A percentile compares a stretch with the other conserved stretches of the same genome.
phyloP scores from a whole-genome alignment of 129 eudicot genomes.

The sunflower (Helianthus annuus) region HanXRQr2.0-SUNRISE NC_035444.2:16895433-16895932 shows the following conservation, averaged over 20 bases:
- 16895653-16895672: conserved; percentile 36
- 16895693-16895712: neutral
- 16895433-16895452: conserved; percentile 81
- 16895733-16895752: conserved; percentile 50
- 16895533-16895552: conserved; percentile 8
- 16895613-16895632: conserved; percentile 68
- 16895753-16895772: conserved; percentile 35
- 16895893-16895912: conserved; percentile 18
- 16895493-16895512: conserved; percentile 38
- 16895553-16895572: conserved; percentile 74
- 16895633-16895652: conserved; percentile 56
- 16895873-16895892: neutral
- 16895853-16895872: neutral
- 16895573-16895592: conserved; percentile 56
- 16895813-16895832: neutral
- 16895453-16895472: conserved; percentile 55
- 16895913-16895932: neutral
- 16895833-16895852: conserved; percentile 13
- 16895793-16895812: conserved; percentile 24
- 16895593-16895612: conserved; percentile 24
- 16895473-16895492: conserved; percentile 27
- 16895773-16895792: neutral
- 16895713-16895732: conserved; percentile 67
- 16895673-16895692: conserved; percentile 33
- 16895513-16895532: conserved; percentile 18